These are phyloP conservation scores for Heracleum sosnowskyi DNA, from an alignment of 129 eudicot genomes.

Conservation along the genomic window DNA sequence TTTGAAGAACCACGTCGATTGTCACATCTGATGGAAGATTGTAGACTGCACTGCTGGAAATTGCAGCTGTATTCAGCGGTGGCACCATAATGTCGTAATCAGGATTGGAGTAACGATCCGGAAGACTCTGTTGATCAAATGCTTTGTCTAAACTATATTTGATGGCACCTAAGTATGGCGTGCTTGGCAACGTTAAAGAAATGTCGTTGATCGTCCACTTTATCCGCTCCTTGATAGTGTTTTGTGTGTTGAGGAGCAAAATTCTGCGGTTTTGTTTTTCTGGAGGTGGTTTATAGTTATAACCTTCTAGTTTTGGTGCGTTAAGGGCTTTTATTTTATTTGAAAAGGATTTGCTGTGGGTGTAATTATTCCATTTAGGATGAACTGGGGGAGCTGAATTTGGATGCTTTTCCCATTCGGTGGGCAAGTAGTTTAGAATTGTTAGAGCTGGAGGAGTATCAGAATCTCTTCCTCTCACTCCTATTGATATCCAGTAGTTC, in stretches of 20 bases:
- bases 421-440: slow-evolving; percentile 29
- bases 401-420: slow-evolving; percentile 20
- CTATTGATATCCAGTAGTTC: slow-evolving; percentile 46
- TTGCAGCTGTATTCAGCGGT: slow-evolving; percentile 17
- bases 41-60: slow-evolving; percentile 31
- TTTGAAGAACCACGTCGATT: slow-evolving; percentile 46
- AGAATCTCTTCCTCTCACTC: slow-evolving; percentile 34
- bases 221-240: slow-evolving; percentile 23
- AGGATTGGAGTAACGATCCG: slow-evolving; percentile 17
- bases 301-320: slow-evolving; percentile 7
- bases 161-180: slow-evolving; percentile 47
- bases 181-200: slow-evolving; percentile 34
- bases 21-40: slow-evolving; percentile 10
- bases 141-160: slow-evolving; percentile 23
- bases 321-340: slow-evolving; percentile 18
- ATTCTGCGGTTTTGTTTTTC: slow-evolving; percentile 18
- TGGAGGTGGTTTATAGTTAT: slow-evolving; percentile 30
- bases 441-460: slow-evolving; percentile 44
- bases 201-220: slow-evolving; percentile 52
- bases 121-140: slow-evolving; percentile 22
- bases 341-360: slow-evolving; percentile 37
- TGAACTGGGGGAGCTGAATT: slow-evolving; percentile 27
- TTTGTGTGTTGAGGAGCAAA: slow-evolving; percentile 47
- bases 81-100: slow-evolving; percentile 30
- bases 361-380: slow-evolving; percentile 42